Evolutionary conservation across 1,284 basidiomycete genomes (phyloP).

Genomic region (Marasmius oreades): DNA sequence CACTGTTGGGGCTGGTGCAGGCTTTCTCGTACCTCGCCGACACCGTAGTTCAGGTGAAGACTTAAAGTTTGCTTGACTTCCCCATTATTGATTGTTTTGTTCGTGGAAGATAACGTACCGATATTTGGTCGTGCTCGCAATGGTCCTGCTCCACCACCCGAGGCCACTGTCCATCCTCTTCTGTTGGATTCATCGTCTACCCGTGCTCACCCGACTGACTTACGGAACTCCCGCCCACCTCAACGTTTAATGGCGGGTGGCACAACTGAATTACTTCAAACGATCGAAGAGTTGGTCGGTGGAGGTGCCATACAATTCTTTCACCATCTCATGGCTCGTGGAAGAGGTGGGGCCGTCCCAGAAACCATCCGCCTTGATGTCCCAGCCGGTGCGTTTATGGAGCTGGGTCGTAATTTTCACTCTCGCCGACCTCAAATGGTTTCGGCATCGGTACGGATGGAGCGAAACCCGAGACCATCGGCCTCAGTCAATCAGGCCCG

Average conservation of each 20-base stretch:
- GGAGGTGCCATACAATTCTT: slow-evolving; percentile 81
- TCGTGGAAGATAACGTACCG: slow-evolving; percentile 51
- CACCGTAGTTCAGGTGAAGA: slow-evolving; percentile 47
- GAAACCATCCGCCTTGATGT: slow-evolving; percentile 75
- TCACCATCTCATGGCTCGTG: slow-evolving; percentile 70
- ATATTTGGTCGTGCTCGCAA: slow-evolving; percentile 62
- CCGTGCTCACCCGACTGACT: slow-evolving; percentile 41
- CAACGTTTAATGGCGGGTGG: slow-evolving; percentile 49
- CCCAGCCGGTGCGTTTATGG: slow-evolving; percentile 56
- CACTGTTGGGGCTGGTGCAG: slow-evolving; percentile 36
- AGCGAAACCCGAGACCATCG: slow-evolving; percentile 48
- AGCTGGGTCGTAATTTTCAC: slow-evolving; percentile 49
- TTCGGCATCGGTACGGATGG: slow-evolving; percentile 58
- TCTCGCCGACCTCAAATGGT: slow-evolving; percentile 43
- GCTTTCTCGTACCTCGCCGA: slow-evolving; percentile 54
- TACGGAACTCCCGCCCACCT: slow-evolving; percentile 53
- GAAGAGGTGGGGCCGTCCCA: slow-evolving; percentile 44
- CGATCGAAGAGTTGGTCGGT: slow-evolving; percentile 81
- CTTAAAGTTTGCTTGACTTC: neutral
- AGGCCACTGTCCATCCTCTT: slow-evolving; percentile 79
- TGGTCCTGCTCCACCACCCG: slow-evolving; percentile 44
- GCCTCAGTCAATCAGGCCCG: slow-evolving; percentile 48
- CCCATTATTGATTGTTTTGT: neutral
- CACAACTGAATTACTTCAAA: slow-evolving; percentile 65
- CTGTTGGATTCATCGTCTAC: slow-evolving; percentile 61